Percentiles rank a stretch among this genome's conserved stretches.
phyloP scores from a whole-genome alignment of 306 rosid species.

The Parietaria judaica region DNA sequence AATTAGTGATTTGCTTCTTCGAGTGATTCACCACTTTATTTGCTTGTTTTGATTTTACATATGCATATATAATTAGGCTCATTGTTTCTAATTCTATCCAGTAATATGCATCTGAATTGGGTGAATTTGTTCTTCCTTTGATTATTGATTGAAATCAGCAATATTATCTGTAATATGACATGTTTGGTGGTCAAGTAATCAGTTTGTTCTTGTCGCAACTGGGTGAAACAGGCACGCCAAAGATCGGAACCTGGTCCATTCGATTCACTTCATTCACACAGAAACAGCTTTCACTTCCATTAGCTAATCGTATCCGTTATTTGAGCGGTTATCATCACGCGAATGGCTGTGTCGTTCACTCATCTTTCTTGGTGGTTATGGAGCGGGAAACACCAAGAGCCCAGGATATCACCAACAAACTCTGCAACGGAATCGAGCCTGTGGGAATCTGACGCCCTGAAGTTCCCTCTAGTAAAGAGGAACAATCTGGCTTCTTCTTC shows the following conservation, averaged over 20 bases:
- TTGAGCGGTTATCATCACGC: neutral
- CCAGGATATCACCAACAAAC: conserved; percentile 43
- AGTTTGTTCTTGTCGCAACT: conserved; percentile 21
- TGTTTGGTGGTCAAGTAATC: conserved; percentile 8
- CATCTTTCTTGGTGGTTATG: conserved; percentile 87
- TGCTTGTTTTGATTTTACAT: conserved; percentile 3
- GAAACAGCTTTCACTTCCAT: no score
- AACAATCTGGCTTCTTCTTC: conserved; percentile 51
- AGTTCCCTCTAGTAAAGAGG: conserved; percentile 52
- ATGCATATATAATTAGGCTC: neutral
- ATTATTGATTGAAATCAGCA: neutral
- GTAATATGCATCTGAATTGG: conserved; percentile 10
- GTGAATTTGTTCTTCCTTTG: no score
- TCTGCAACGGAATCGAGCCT: conserved; percentile 39
- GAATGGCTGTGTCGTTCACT: conserved; percentile 79
- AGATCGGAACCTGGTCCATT: neutral
- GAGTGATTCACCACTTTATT: neutral
- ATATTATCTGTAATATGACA: conserved; percentile 1
- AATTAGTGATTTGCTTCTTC: neutral
- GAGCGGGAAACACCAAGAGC: conserved; percentile 76
- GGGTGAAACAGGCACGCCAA: conserved; percentile 10
- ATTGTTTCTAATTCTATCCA: neutral
- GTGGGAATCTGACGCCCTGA: conserved; percentile 68
- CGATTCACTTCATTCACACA: no score
- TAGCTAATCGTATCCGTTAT: no score